Evolutionary conservation across 768 basidiomycete species (phyloP), one percentile per base, ranked within the genome.

Genomic region (Boletus reticuloceps): DNA sequence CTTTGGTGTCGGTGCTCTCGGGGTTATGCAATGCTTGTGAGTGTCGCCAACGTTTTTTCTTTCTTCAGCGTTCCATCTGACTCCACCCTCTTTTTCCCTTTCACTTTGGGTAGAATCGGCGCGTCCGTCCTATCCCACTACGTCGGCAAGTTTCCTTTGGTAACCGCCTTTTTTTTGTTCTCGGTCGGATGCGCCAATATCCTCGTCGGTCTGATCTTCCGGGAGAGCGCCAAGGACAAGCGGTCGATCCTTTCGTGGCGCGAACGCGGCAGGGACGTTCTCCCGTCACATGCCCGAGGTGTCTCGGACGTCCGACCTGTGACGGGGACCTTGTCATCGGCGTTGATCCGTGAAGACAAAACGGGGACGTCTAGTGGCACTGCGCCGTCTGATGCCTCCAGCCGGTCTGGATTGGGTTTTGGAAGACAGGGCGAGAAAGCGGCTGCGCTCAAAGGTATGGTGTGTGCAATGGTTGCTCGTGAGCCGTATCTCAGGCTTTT

Each of bases 1-100:
- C 50, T 95, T 95, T 68, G 94, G 94, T 43, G 78, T 95, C 16
- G 94, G 94, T 38, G 83, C 91, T 19, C 79, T 96, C 17, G 94
- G 94, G 17, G 82, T 92, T 54, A 89, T 95, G 74, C 88, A 96
- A 73, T 82, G 84, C 74, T 77, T 94, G 86, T 89, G 68, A 66
- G 85, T 76, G 11, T 31, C 44, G 5, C 25, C 22, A 10, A 6
- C 22, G n/a, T 20, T 44, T 25, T n/a, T 12, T 20, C 10, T 19
- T 2, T 12, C 6, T 27, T 27, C 8, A 27, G 14, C 40, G 11
- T 45, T 43, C 19, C 41, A 44, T 42, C 34, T 50, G 14, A 62
- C 0, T 81, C 84, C 51, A 79, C n/a, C n/a, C n/a, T n/a, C n/a
- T n/a, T n/a, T n/a, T n/a, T 13, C 38, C 17, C 38, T 14, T 7